These are phyloP conservation scores for Nemania bipapillata DNA, from an alignment of 2,329 filamentous ascomycete genomes.

Conservation along the genomic window DNA sequence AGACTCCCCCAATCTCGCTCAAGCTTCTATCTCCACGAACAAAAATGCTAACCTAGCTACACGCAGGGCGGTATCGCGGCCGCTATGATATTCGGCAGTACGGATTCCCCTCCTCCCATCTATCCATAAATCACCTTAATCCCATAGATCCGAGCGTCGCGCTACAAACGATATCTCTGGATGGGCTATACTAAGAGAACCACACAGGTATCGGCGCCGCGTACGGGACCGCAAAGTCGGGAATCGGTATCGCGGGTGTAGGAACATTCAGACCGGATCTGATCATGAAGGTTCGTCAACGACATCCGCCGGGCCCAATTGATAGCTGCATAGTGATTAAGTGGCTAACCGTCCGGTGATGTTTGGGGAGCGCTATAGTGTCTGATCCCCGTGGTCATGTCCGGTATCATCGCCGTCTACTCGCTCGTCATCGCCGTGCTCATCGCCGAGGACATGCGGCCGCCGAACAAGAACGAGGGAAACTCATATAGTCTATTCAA, in stretches of 20 bases:
- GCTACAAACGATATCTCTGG: constrained; percentile 38
- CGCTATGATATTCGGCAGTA: constrained; percentile 88
- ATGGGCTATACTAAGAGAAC: constrained; percentile 43
- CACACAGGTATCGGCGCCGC: constrained; percentile 75
- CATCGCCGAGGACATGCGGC: constrained; percentile 88
- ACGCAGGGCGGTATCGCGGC: constrained; percentile 78
- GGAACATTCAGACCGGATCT: constrained; percentile 86
- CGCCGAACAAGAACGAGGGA: constrained; percentile 65
- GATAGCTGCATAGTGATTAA: not conserved
- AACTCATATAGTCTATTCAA: constrained; percentile 82
- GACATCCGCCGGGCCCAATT: not conserved
- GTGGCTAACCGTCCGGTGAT: not conserved
- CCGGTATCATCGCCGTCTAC: constrained; percentile 98
- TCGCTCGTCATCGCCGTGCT: constrained; percentile 95
- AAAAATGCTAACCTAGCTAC: not conserved
- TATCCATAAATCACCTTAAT: not conserved
- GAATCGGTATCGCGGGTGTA: constrained; percentile 86
- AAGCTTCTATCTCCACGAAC: not conserved
- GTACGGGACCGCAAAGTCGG: constrained; percentile 88
- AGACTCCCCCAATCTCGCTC: constrained; percentile 50
- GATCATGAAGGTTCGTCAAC: constrained; percentile 81
- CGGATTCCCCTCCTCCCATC: constrained; percentile 48
- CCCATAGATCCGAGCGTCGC: not conserved
- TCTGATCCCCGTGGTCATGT: constrained; percentile 93
- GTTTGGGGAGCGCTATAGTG: constrained; percentile 64